Base-by-base conservation (phyloP, 768 basidiomycete species). In the Suillus sp. region DNA sequence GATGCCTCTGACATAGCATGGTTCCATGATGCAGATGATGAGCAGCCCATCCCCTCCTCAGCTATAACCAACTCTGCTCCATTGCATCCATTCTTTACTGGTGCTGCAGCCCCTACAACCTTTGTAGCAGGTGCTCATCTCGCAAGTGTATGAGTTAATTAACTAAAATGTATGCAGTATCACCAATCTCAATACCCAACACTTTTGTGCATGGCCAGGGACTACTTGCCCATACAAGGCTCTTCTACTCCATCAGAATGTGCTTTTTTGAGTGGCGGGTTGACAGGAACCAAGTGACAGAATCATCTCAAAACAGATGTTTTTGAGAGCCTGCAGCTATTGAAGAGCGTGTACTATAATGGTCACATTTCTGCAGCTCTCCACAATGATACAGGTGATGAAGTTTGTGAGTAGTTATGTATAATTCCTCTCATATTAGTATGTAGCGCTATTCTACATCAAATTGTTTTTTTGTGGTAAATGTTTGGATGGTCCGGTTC, bases 321-420 rank as follows among this genome's bases (percentile, higher is more conserved):
- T 8, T 77, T 76, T 61, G 64, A 70, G 57, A 59, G 64, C 67
- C 3, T 65, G 42, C 42, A 20, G 42, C 18, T 43, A 20, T n/a
- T 77, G 25, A 77, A 77, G 62, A 63, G 61, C 66, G 69, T 57
- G 1, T 77, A 77, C 54, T 32, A 64, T 7, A 70, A 73, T 65
- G 70, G 75, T 3, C 68, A 71, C 57, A 69, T 74, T 34, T 40
- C 54, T n/a, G 71, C 70, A 7, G 47, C 56, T 16, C n/a, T n/a
- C n/a, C n/a, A n/a, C n/a, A n/a, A n/a, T n/a, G n/a, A n/a, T n/a
- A n/a, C n/a, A n/a, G n/a, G n/a, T 43, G 20, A 43, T 43, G 42
- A 43, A 18, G 42, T 20, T 43, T 3, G 20, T 6, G 20, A 43
- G 18, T 18, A 42, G 40, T 18, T 20, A 6, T n/a, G n/a, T n/a